These are phyloP conservation scores for Ophiocordyceps robertsii DNA, from an alignment of 2,329 filamentous ascomycete genomes.

Conservation along the genomic window DNA sequence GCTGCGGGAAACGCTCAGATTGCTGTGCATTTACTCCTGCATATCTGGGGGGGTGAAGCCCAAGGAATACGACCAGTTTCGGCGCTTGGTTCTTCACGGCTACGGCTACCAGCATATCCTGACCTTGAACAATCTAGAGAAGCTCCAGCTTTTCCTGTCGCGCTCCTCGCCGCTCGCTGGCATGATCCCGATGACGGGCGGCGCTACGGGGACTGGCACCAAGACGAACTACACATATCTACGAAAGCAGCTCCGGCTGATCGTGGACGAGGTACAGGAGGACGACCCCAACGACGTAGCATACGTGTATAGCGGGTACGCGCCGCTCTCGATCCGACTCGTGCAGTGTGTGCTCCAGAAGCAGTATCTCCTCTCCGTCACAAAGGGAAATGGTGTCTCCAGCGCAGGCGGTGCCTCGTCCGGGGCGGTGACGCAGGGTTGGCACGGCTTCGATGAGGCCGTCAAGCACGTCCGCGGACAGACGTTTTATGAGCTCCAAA, in stretches of 20 bases:
- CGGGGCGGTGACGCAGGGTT: conserved; percentile 59
- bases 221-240: conserved; percentile 87
- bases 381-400: conserved; percentile 41
- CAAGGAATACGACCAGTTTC: conserved; percentile 81
- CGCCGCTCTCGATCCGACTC: conserved; percentile 78
- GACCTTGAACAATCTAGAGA: conserved; percentile 78
- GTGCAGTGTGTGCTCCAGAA: conserved; percentile 93
- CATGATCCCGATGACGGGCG: conserved; percentile 62
- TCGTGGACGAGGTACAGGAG: conserved; percentile 94
- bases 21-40: conserved; percentile 85
- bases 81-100: conserved; percentile 74
- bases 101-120: conserved; percentile 93
- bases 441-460: conserved; percentile 87
- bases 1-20: conserved; percentile 64
- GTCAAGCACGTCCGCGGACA: conserved; percentile 77
- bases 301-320: conserved; percentile 97
- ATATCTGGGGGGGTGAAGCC: conserved; percentile 78
- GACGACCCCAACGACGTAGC: conserved; percentile 86
- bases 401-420: conserved; percentile 15
- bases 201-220: conserved; percentile 38
- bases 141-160: conserved; percentile 72
- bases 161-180: conserved; percentile 65
- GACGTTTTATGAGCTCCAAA: conserved; percentile 86
- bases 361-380: conserved; percentile 60
- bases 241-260: conserved; percentile 73